Percentiles rank a stretch among this genome's conserved stretches.
These are phyloP conservation scores for Eucalyptus polybractea DNA, from an alignment of 345 rosid genomes.

Conservation along the genomic window DNA sequence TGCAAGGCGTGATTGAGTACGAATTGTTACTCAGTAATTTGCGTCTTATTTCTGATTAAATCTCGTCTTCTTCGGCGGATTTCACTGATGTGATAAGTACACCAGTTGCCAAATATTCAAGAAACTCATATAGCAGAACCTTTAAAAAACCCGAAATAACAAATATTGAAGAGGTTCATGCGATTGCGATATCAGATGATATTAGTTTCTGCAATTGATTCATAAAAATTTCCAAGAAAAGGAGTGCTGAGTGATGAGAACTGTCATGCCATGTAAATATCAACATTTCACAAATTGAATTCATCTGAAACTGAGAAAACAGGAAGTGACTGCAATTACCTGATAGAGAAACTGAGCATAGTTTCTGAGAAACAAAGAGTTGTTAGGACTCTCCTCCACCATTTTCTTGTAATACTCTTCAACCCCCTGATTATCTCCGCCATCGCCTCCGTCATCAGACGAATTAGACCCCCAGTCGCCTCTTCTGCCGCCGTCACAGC, in stretches of 20 bases:
- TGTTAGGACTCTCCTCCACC: slow-evolving; percentile 44
- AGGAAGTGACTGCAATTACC: not conserved
- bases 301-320: not conserved
- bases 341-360: slow-evolving; percentile 48
- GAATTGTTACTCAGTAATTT: not conserved
- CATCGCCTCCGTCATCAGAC: slow-evolving; percentile 10
- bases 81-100: not conserved
- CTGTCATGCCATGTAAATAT: not conserved
- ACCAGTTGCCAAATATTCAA: not conserved
- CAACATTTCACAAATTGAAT: not conserved
- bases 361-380: slow-evolving; percentile 39
- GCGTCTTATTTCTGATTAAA: not conserved
- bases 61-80: fast-evolving
- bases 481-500: not conserved
- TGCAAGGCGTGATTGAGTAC: not conserved
- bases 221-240: not conserved
- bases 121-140: not conserved
- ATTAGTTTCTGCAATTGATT: not conserved
- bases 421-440: slow-evolving; percentile 6
- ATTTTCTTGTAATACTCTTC: slow-evolving; percentile 44
- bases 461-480: slow-evolving; percentile 6
- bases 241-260: not conserved
- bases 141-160: not conserved
- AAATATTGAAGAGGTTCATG: not conserved
- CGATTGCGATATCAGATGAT: fast-evolving